Base-by-base conservation (phyloP, 2,329 filamentous ascomycete species). In the Pezicula carpinea region DNA sequence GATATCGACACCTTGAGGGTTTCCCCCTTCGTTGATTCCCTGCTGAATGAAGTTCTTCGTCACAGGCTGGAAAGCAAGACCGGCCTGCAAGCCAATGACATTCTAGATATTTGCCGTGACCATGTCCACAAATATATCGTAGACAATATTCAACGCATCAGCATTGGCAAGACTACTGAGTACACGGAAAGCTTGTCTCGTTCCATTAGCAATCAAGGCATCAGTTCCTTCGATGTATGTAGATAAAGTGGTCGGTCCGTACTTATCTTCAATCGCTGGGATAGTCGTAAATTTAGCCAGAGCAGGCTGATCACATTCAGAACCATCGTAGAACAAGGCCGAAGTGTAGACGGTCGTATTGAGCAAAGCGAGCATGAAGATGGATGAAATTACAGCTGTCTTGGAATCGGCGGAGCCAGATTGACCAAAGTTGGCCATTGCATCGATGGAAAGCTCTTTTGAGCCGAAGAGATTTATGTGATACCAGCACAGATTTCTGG, bases 11-110 rank as follows among this genome's bases (percentile, higher is more conserved):
- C 44, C 50, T 36, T 49, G 43, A 36, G 47, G 47, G 49, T 52
- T 47, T 17, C 50, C 40, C 15, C 50, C 43, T 43, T 50, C 41
- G 38, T 46, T 31, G 31, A 49, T 48, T 31, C 48, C 50, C 32
- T 50, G 47, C 32, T 53, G 50, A 13, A 53, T 48, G 39, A 53
- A 50, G 39, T 53, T 46, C 42, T 46, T 48, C 5, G 47, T 48
- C 7, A 53, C 39, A 21, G 48, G 47, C 22, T 53, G 47, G 39
- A 50, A 54, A 2, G 50, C 45, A 23, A 49, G 40, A 39, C 50
- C 47, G 13, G 48, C 50, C 26, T 50, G 46, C 17, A 54, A 29
- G 6, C 48, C 52, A 6, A 39, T 31, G 10, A 49, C 46, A 22
- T 43, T 31, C 23, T 22, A 48, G 29, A 54, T 45, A 40, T 52